phyloP scores from a whole-genome alignment of 2,329 filamentous ascomycete genomes.

The Botryotinia narcissicola region DNA sequence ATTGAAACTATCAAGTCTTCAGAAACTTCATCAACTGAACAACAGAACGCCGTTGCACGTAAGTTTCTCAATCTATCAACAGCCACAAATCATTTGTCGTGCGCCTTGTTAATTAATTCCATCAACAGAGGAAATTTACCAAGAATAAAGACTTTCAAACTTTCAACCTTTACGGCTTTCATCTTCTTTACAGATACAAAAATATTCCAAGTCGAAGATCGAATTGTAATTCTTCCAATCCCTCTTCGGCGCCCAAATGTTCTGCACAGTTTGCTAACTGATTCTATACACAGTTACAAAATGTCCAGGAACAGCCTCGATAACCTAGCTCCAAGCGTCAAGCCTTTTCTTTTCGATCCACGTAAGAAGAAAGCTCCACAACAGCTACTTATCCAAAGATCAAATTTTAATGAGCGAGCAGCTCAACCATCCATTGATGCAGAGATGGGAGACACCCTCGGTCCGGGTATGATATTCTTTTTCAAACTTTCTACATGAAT shows the following conservation, averaged over 20 bases:
- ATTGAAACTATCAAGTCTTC: background rate
- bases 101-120: background rate
- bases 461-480: background rate
- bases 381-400: background rate
- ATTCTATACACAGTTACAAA: background rate
- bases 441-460: background rate
- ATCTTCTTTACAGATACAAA: background rate
- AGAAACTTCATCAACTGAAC: background rate
- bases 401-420: background rate
- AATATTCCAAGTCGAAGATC: background rate
- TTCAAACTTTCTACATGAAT: background rate
- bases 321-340: background rate
- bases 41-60: background rate
- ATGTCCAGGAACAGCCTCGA: background rate
- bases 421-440: background rate
- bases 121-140: background rate
- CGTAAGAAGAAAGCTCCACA: background rate
- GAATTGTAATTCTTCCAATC: background rate
- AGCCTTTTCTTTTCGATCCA: background rate
- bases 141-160: background rate
- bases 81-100: background rate
- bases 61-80: background rate
- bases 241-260: background rate
- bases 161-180: background rate
- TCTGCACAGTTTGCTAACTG: background rate